Evolutionary conservation across 306 rosid genomes (phyloP).

Genomic region (Pterocarpus macrocarpus): DNA sequence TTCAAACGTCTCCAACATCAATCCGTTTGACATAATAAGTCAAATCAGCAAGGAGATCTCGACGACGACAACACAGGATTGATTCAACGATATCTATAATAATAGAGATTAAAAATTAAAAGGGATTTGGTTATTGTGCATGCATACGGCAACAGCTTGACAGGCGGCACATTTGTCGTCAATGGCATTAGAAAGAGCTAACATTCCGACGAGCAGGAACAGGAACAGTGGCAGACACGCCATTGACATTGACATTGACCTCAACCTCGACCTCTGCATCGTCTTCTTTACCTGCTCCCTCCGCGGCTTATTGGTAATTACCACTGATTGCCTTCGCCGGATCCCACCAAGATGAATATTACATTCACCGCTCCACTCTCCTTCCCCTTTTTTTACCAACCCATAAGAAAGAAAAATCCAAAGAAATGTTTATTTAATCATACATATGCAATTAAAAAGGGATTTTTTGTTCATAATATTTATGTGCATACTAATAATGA

Average conservation of each 20-base stretch:
- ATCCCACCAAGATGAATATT: too few species aligned
- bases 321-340: neutral
- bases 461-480: too few species aligned
- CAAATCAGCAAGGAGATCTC: slow-evolving; percentile 1
- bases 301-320: neutral
- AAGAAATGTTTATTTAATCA: too few species aligned
- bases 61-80: neutral
- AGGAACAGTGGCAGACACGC: slow-evolving; percentile 40
- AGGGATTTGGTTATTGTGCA: neutral
- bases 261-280: slow-evolving; percentile 38
- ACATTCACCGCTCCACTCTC: too few species aligned
- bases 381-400: too few species aligned
- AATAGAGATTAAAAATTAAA: too few species aligned
- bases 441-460: too few species aligned
- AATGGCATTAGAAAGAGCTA: slow-evolving; percentile 56
- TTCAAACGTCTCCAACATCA: neutral
- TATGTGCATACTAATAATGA: too few species aligned
- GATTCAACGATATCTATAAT: neutral
- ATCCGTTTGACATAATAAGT: neutral
- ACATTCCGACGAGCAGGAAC: slow-evolving; percentile 46
- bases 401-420: too few species aligned
- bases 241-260: slow-evolving; percentile 53
- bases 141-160: slow-evolving; percentile 83
- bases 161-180: slow-evolving; percentile 95
- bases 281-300: slow-evolving; percentile 21